Conservation (phyloP, 176 grass and related monocot species). For the Cenchrus fungigraminus region DNA sequence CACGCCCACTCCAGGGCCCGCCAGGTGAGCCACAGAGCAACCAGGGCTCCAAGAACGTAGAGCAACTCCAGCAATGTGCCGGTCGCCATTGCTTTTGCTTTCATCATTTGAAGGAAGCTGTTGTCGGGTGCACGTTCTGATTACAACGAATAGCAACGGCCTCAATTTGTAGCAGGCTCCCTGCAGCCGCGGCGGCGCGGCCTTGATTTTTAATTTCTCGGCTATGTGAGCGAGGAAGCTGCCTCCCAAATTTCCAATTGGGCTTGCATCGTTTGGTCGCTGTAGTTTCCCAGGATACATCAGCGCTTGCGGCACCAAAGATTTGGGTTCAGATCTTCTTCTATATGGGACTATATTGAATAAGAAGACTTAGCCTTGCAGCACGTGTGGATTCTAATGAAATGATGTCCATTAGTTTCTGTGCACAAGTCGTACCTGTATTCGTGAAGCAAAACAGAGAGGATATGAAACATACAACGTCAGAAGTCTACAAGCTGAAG, state of each 20-base stretch:
- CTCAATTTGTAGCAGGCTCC: not conserved
- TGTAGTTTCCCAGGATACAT: no score
- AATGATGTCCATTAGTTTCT: not conserved
- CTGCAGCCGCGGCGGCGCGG: not conserved
- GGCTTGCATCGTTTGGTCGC: no score
- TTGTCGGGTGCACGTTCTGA: not conserved
- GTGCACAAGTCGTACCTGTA: not conserved
- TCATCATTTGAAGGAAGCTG: not conserved
- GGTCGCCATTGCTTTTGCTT: not conserved
- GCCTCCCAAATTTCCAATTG: no score
- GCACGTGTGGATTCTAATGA: no score
- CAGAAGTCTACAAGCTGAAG: no score
- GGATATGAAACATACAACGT: no score
- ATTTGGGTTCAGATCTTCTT: no score
- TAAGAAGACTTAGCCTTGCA: no score
- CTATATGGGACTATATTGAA: no score
- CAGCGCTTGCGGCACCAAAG: no score
- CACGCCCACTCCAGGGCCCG: conserved; percentile 11
- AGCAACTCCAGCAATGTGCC: not conserved
- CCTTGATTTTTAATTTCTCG: conserved; percentile 4
- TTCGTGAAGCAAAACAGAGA: not conserved
- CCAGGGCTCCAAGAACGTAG: not conserved
- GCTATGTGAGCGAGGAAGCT: not conserved
- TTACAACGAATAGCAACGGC: not conserved
- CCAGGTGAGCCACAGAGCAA: not conserved